Conservation (phyloP, 345 rosid species). For the Salix udensis region DNA sequence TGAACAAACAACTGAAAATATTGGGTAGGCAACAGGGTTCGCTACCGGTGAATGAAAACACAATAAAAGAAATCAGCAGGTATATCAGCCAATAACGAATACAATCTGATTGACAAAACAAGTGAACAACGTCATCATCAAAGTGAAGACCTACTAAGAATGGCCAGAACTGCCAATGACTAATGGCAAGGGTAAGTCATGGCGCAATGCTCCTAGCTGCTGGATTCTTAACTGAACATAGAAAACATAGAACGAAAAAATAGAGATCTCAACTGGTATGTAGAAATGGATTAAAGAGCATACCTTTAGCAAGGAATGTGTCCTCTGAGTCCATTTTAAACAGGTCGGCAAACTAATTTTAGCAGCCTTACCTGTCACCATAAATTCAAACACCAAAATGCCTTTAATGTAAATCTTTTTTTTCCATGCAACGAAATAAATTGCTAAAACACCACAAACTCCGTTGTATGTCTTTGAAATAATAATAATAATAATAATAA, state of each 20-base stretch:
- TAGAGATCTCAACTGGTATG: background rate
- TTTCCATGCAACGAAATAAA: background rate
- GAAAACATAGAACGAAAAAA: background rate
- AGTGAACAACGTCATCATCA: background rate
- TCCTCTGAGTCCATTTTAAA: conserved; percentile 50
- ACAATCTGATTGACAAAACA: background rate
- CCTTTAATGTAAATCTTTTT: background rate
- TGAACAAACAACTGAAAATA: too few relatives aligned
- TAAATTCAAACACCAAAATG: background rate
- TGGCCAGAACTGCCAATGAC: background rate
- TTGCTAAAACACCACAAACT: background rate
- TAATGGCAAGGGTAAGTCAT: background rate
- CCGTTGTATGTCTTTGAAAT: too few relatives aligned
- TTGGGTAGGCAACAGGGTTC: too few relatives aligned
- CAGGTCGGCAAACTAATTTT: conserved; percentile 15
- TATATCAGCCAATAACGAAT: background rate
- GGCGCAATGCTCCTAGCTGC: background rate
- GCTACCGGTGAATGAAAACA: background rate
- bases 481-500: too few relatives aligned
- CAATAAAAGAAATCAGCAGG: background rate
- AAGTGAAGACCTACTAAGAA: background rate
- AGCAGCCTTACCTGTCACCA: conserved; percentile 30
- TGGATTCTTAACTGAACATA: too few relatives aligned
- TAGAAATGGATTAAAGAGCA: conserved; percentile 15
- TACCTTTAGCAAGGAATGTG: conserved; percentile 49